Evolutionary conservation across 1,284 basidiomycete genomes (phyloP), one percentile per base, ranked within the genome.

Genomic region (Coriolopsis trogii): DNA sequence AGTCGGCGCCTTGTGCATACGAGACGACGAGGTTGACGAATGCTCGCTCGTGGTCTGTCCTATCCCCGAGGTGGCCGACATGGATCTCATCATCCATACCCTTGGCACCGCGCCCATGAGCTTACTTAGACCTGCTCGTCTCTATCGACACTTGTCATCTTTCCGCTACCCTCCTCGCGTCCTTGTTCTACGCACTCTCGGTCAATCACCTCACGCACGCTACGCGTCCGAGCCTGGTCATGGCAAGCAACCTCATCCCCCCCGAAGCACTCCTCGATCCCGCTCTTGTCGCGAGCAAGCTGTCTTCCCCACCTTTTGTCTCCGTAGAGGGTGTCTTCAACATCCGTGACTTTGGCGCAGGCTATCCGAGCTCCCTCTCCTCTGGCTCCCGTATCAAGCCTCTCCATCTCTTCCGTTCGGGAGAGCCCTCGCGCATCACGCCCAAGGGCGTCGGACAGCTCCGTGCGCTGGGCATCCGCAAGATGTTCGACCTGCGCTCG

Each of bases 401-500:
- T 2, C 57, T 60, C 4, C 50, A 66, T 37, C 56, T 77, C 41
- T 77, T 70, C 52, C 75, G 76, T 41, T 73, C 72, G 16, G 76
- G 69, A 12, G 75, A 77, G 57, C 62, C 70, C 6, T 65, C 70
- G 5, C 61, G 59, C 31, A 71, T 78, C 47, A 74, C 73, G 12
- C 61, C 67, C 3, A 46, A 42, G 13, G 76, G 77, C 10, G 68
- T 67, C 53, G 56, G 65, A 36, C 66, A 72, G 55, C 66, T 78
- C 18, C 61, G 58, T 18, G 64, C 59, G 1, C 65, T 77, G 21
- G 71, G 71, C 1, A 61, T 78, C 28, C 63, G 60, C 34, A 71
- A 63, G 23, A 65, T 75, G 13, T 77, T 76, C 59, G 75, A 77
- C 59, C 62, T 77, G n/a, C 67, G 76, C 23, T 65, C 70, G 2